Base-by-base conservation (phyloP, 495 filamentous ascomycete species). In the Letharia lupina region DNA sequence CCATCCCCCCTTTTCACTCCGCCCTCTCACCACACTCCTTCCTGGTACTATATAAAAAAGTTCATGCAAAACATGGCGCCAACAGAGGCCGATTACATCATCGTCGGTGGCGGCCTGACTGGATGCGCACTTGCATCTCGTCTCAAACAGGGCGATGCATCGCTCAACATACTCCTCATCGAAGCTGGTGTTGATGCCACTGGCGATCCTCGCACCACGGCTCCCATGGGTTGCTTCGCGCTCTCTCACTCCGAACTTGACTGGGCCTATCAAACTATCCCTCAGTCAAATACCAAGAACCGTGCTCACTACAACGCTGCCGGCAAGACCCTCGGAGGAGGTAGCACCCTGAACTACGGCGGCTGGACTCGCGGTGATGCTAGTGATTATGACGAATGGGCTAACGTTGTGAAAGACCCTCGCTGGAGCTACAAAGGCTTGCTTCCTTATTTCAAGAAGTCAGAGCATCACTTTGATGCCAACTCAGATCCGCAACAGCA, bases 301-400 rank as follows among this genome's bases (percentile, higher is more conserved):
- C 78, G 78, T 28, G 65, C 71, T 41, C 69, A 78, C 31, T 68
- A 68, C 33, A 71, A 74, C 68, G 72, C 77, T 15, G 72, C 69
- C 31, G 80, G 80, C 0, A 79, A 78, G 60, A 69, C 73, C 0
- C 72, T 81, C 4, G 75, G 75, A 61, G 79, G 79, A 18, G 68
- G 71, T 13, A 74, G 68, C 40, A 67, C 72, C 3, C 66, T 75
- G 57, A 78, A 77, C 67, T 76, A 71, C 67, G 76, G 71, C 13
- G 72, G 61, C 4, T 81, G 76, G 77, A 63, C 73, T 7, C 73
- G 77, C 1, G 77, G 77, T 10, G 60, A 72, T 47, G 68, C 67
- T 3, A 67, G 62, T n/a, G 76, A 79, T 58, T 79, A 75, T 58
- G 73, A 79, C 41, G 66, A 68, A 31, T 78, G 74, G 75, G 77